These are phyloP conservation scores for Vitellaria paradoxa DNA, from an alignment of 179 eudicot species.

Conservation along the genomic window DNA sequence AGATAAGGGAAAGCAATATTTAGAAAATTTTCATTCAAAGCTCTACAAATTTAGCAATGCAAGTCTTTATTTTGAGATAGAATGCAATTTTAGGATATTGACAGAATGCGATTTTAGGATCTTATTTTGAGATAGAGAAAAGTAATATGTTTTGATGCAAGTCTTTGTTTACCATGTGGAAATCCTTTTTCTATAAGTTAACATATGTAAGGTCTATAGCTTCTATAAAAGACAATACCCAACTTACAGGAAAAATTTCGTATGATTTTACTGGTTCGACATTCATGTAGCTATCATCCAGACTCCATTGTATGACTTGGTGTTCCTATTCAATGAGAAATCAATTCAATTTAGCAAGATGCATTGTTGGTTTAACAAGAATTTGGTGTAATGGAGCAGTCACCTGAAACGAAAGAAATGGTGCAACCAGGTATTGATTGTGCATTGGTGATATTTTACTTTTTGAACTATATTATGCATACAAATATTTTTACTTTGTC, in stretches of 20 bases:
- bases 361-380: too few relatives aligned
- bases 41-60: not conserved
- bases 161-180: not conserved
- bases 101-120: not conserved
- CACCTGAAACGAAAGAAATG: too few relatives aligned
- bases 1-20: not conserved
- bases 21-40: constrained; percentile 3
- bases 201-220: not conserved
- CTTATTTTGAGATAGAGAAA: constrained; percentile 3
- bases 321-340: not conserved
- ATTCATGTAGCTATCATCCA: not conserved
- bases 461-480: too few relatives aligned
- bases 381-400: too few relatives aligned
- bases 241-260: not conserved
- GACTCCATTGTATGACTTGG: not conserved
- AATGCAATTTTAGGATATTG: too few relatives aligned
- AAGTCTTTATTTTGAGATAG: too few relatives aligned
- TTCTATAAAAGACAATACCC: not conserved
- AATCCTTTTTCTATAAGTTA: not conserved
- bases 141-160: not conserved
- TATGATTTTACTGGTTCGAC: not conserved
- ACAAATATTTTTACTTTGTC: too few relatives aligned
- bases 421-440: too few relatives aligned
- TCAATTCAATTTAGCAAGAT: not conserved
- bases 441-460: too few relatives aligned